A percentile compares a stretch with the other conserved stretches of the same genome.
These are phyloP conservation scores for Pythium oligandrum DNA, from an alignment of 352 stramenopile genomes.

Conservation along the genomic window DNA sequence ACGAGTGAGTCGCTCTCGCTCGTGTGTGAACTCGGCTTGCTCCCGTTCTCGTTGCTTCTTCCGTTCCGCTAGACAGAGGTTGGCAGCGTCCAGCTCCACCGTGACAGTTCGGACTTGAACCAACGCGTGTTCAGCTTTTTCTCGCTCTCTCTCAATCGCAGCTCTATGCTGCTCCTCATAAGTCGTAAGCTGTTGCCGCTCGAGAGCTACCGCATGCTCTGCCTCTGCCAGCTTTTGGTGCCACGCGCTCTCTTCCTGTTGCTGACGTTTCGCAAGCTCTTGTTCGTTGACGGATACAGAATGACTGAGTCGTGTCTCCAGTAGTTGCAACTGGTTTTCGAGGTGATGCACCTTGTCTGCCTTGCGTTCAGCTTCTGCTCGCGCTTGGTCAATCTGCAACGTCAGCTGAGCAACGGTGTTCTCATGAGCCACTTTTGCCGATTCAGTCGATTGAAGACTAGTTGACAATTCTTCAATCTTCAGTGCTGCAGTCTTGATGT, in stretches of 20 bases:
- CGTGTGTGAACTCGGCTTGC: constrained; percentile 15
- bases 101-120: constrained; percentile 32
- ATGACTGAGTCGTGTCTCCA: constrained; percentile 46
- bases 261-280: constrained; percentile 27
- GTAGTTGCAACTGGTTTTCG: constrained; percentile 33
- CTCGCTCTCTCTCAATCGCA: constrained; percentile 30
- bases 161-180: constrained; percentile 36
- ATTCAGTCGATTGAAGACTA: background rate
- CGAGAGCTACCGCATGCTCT: constrained; percentile 43
- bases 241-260: constrained; percentile 55
- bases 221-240: constrained; percentile 46
- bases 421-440: constrained; percentile 1
- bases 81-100: constrained; percentile 60
- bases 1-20: constrained; percentile 22
- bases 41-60: constrained; percentile 59
- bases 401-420: constrained; percentile 21
- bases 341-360: constrained; percentile 26
- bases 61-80: constrained; percentile 63
- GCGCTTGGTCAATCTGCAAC: constrained; percentile 12
- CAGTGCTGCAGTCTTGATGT: background rate
- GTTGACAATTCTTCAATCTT: background rate
- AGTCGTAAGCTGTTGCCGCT: constrained; percentile 31
- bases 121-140: constrained; percentile 38
- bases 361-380: constrained; percentile 34
- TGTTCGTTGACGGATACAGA: constrained; percentile 50